Evolutionary conservation across 2,329 filamentous ascomycete species (phyloP), one percentile per base, ranked within the genome.

Genomic region (Onygenales sp.): DNA sequence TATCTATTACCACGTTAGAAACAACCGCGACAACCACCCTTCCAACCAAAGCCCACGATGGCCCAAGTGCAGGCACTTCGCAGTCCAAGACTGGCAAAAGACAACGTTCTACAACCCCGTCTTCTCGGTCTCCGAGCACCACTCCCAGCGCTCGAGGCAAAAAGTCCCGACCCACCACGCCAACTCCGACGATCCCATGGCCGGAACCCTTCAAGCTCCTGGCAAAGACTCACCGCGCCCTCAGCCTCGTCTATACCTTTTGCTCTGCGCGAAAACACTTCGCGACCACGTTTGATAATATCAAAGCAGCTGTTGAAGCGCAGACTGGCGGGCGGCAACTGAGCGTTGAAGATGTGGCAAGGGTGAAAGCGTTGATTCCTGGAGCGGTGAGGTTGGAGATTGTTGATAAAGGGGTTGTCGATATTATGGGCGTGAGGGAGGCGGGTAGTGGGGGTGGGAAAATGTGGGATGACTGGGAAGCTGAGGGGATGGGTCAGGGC

Each of bases 221-320:
- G 7, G 83, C 86, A 31, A 84, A 85, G 66, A 87, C 85, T 0
- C 87, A 97, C 66, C 81, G 84, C 56, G 92, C 93, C 1, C 73
- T 98, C 55, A 98, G 95, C 62, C 73, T 97, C 1, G 89, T 97
- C 0, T 95, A 89, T 62, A 97, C 93, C 0, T 97, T 98, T 65
- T 95, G 89, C 72, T 93, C 85, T 65, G 92, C 92, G 1, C 84
- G 93, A 45, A 96, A 95, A 66, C 88, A 97, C 62, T 78, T 97
- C 32, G 84, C 88, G 0, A 97, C 93, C 0, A 96, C 92, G 0
- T 89, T 96, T 59, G 87, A 93, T 13, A 95, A 86, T 5, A 87
- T 98, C 46, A 89, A 85, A 61, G 80, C 83, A 7, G 82, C 92
- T 0, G 92, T 97, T 0, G 89, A 96, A 68, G 81, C 81, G 0